A percentile compares a stretch with the other conserved stretches of the same genome.
phyloP scores from a whole-genome alignment of 805 yeast species.

The Ogataea angusta region DNA sequence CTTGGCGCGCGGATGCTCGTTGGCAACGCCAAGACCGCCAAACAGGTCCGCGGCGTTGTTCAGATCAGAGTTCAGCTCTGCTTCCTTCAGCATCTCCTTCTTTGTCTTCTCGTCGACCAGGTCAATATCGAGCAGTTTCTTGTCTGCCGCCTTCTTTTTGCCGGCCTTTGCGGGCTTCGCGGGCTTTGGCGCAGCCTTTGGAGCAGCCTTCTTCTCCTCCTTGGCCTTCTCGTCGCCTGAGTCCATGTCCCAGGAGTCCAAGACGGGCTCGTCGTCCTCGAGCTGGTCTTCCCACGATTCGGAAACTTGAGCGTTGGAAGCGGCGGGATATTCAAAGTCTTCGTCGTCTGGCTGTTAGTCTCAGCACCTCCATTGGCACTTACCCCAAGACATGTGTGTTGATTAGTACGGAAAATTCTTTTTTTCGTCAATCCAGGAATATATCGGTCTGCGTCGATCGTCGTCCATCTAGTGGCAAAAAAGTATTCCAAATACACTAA shows the following conservation, averaged over 20 bases:
- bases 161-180: constrained; percentile 43
- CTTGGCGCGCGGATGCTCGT: constrained; percentile 52
- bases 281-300: constrained; percentile 81
- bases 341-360: constrained; percentile 63
- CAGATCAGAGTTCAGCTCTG: constrained; percentile 81
- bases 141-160: constrained; percentile 39
- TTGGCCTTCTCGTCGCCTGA: constrained; percentile 55
- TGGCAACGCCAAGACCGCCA: constrained; percentile 63
- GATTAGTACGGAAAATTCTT: not conserved
- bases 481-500: constrained; percentile 3
- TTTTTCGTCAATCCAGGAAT: constrained; percentile 6
- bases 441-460: constrained; percentile 14
- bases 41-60: constrained; percentile 91
- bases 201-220: constrained; percentile 33
- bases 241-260: constrained; percentile 88
- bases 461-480: constrained; percentile 15
- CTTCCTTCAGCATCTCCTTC: constrained; percentile 68
- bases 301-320: constrained; percentile 39
- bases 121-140: constrained; percentile 55
- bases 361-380: constrained; percentile 5
- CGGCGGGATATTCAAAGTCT: constrained; percentile 70
- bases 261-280: constrained; percentile 56
- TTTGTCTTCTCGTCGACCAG: constrained; percentile 71
- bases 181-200: constrained; percentile 34
- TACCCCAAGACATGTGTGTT: constrained; percentile 27